Base-by-base conservation (phyloP, 1,284 basidiomycete species). In the Wolfiporia cocos region DNA sequence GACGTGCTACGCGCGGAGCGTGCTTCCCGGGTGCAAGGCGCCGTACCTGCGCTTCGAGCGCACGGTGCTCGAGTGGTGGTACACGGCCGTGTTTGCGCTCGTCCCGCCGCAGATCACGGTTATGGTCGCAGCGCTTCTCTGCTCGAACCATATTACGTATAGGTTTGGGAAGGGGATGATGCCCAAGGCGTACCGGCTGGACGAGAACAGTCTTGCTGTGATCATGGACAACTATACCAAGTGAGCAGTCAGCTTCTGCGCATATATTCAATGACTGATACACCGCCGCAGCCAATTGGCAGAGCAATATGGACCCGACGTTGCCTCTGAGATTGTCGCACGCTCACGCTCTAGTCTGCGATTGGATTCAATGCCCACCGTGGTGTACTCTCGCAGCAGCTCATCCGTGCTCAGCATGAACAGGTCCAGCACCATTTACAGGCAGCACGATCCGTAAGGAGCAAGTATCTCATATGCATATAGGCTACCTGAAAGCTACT, bases 131-230 rank as follows among this genome's bases (percentile, higher is more conserved):
- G 69, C 64, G 20, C 57, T 81, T 36, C 59, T 81, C 30, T 80
- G 76, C 61, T 73, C 74, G 36, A 79, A 79, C 59, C 76, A 80
- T 49, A 67, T 81, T 56, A 81, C 78, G 30, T 80, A 81, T 57
- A 67, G 78, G 41, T 80, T 80, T 61, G 78, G 77, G 4, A 81
- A 81, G 63, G 78, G 78, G 47, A 68, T 81, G 64, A 80, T 76
- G 58, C 78, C 78, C 39, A 74, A 78, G 64, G 71, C 73, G 39
- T 81, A 81, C 62, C 67, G 77, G 37, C 66, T 81, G 37, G 71
- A 75, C 61, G 61, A 73, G 62, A 68, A 66, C 52, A 70, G 67
- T 46, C 76, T 78, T 71, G 75, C 75, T 1, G 68, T 74, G 37
- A 76, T 80, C 58, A 76, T 80, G 74, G 76, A 80, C 57, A 73